phyloP scores from a whole-genome alignment of 768 basidiomycete genomes.

The Leccinellum rugosiceps region DNA sequence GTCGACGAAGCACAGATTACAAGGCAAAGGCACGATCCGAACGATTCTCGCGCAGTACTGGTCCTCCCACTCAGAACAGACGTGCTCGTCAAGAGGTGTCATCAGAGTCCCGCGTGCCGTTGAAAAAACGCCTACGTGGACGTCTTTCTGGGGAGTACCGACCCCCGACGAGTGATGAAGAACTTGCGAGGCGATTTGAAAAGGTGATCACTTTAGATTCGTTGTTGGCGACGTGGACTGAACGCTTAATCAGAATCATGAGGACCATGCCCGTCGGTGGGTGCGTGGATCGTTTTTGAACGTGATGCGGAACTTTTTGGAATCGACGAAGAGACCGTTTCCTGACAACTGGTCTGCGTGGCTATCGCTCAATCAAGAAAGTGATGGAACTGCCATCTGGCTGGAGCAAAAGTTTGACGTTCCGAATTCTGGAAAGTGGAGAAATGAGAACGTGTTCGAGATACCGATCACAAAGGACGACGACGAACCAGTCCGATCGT shows the following conservation, averaged over 20 bases:
- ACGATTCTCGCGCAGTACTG: constrained; percentile 30
- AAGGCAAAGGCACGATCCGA: constrained; percentile 44
- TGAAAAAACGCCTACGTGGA: constrained; percentile 32
- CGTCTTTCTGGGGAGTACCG: constrained; percentile 44
- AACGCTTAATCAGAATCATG: constrained; percentile 53
- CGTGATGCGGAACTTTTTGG: constrained; percentile 34
- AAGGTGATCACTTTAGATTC: constrained; percentile 45
- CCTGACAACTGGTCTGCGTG: constrained; percentile 57
- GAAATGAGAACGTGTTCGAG: constrained; percentile 54
- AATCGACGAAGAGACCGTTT: constrained; percentile 31
- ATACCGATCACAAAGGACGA: constrained; percentile 40
- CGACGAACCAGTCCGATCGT: constrained; percentile 24
- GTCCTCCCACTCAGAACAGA: constrained; percentile 17
- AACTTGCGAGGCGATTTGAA: constrained; percentile 61
- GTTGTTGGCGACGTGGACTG: not conserved
- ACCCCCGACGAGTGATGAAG: constrained; percentile 59
- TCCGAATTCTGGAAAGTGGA: constrained; percentile 61
- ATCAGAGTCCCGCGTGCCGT: constrained; percentile 19
- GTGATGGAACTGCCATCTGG: constrained; percentile 79
- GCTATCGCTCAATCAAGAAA: constrained; percentile 73
- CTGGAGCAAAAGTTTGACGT: constrained; percentile 73
- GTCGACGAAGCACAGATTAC: constrained; percentile 58
- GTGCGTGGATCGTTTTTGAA: constrained; percentile 65
- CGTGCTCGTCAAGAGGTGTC: constrained; percentile 16
- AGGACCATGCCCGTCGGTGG: constrained; percentile 72